phyloP scores from a whole-genome alignment of 345 rosid genomes.

The Ricinus communis region DNA sequence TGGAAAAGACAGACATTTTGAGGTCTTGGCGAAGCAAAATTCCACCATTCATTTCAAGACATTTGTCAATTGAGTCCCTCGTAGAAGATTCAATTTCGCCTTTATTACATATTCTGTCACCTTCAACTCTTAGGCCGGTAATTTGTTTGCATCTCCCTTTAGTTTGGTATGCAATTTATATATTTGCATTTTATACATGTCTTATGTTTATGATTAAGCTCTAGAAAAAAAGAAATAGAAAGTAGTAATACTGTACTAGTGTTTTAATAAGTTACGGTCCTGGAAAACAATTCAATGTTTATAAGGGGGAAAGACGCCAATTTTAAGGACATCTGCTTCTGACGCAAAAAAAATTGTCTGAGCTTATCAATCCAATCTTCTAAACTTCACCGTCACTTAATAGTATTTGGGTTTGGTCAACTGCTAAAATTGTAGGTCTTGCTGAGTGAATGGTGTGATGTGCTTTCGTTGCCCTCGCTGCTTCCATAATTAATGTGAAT shows the following conservation, averaged over 20 bases:
- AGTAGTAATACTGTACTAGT: too few species aligned
- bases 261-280: too few species aligned
- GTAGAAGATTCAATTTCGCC: slow-evolving; percentile 77
- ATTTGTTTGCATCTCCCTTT: slow-evolving; percentile 19
- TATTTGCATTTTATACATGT: not conserved
- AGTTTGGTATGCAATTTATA: slow-evolving; percentile 9
- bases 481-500: not conserved
- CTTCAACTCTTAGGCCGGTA: slow-evolving; percentile 83
- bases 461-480: not conserved
- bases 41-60: slow-evolving; percentile 76
- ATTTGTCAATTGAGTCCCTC: slow-evolving; percentile 64
- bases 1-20: slow-evolving; percentile 63
- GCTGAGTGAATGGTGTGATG: not conserved
- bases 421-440: too few species aligned
- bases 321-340: not conserved
- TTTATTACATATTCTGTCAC: slow-evolving; percentile 77
- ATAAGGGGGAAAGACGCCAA: not conserved
- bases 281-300: not conserved
- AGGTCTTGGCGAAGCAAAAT: slow-evolving; percentile 76
- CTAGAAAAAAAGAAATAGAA: too few species aligned
- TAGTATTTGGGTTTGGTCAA: not conserved
- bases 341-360: not conserved
- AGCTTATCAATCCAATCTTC: not conserved
- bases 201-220: too few species aligned
- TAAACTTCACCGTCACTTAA: not conserved